Evolutionary conservation across 768 basidiomycete genomes (phyloP).

Genomic region (Rhodotorula babjevae): DNA sequence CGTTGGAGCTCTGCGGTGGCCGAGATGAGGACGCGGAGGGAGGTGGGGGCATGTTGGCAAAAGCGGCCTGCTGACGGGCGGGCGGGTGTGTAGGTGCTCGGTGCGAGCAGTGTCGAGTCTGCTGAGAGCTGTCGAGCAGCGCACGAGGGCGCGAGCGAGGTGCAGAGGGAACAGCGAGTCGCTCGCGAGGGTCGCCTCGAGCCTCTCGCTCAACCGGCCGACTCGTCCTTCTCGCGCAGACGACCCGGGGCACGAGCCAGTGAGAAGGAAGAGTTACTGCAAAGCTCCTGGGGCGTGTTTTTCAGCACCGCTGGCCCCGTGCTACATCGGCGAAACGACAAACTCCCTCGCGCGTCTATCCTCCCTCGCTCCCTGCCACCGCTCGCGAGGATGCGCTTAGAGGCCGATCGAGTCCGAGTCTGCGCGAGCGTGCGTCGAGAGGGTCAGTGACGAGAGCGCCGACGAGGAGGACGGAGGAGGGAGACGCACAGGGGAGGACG

Average conservation of each 20-base stretch:
- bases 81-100: too few species aligned
- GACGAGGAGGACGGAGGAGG: not conserved
- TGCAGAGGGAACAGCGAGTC: too few species aligned
- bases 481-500: constrained; percentile 56
- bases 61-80: not conserved
- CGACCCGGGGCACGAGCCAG: not conserved
- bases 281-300: not conserved
- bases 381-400: constrained; percentile 2
- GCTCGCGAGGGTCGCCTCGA: too few species aligned
- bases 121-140: too few species aligned
- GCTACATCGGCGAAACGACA: constrained; percentile 1
- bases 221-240: too few species aligned
- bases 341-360: not conserved
- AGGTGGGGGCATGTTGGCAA: not conserved
- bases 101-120: accelerated
- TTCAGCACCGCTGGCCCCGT: not conserved
- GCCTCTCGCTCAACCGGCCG: too few species aligned
- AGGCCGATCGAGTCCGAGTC: constrained; percentile 42
- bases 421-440: not conserved
- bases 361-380: not conserved
- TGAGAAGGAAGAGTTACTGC: not conserved
- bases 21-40: not conserved
- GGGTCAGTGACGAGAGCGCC: too few species aligned
- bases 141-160: not conserved
- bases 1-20: not conserved